phyloP scores from a whole-genome alignment of 768 basidiomycete genomes.

The Boletus speciosus region DNA sequence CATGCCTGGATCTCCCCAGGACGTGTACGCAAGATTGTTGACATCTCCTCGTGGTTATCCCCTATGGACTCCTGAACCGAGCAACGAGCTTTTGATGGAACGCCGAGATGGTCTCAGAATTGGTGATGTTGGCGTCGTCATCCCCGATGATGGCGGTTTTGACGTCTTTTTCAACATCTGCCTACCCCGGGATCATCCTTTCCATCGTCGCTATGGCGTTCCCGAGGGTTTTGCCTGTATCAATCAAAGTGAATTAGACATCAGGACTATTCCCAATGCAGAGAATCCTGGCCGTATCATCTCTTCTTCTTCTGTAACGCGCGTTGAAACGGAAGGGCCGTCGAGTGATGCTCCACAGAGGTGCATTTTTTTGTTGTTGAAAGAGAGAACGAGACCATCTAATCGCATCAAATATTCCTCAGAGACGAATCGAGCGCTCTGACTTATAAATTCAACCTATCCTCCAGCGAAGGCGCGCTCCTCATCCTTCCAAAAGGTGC shows the following conservation, averaged over 20 bases:
- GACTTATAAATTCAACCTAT: not conserved
- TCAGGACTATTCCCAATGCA: slow-evolving; percentile 1
- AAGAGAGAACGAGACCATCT: not conserved
- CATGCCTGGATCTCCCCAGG: slow-evolving; percentile 6
- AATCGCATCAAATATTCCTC: not conserved
- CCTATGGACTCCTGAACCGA: slow-evolving; percentile 30
- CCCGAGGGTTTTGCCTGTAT: slow-evolving; percentile 27
- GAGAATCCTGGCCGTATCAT: not conserved
- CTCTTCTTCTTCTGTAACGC: not conserved
- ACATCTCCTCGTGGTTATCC: slow-evolving; percentile 25
- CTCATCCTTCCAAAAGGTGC: not conserved
- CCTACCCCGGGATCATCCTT: slow-evolving; percentile 27
- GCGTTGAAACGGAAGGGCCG: not conserved
- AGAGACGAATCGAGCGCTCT: not conserved
- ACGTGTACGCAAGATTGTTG: slow-evolving; percentile 11
- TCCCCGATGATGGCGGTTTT: slow-evolving; percentile 28
- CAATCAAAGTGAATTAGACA: not conserved
- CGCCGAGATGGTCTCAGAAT: slow-evolving; percentile 27
- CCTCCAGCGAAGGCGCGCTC: not conserved
- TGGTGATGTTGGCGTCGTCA: slow-evolving; percentile 30
- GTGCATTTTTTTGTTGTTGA: not conserved
- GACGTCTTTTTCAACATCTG: slow-evolving; percentile 35
- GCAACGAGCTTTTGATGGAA: slow-evolving; percentile 22
- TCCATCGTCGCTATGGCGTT: slow-evolving; percentile 12
- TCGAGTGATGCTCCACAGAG: not conserved